Percentiles rank a stretch among this genome's conserved stretches.
These are phyloP conservation scores for Astrocystis sublimbata DNA, from an alignment of 495 filamentous ascomycete species.

Conservation along the genomic window DNA sequence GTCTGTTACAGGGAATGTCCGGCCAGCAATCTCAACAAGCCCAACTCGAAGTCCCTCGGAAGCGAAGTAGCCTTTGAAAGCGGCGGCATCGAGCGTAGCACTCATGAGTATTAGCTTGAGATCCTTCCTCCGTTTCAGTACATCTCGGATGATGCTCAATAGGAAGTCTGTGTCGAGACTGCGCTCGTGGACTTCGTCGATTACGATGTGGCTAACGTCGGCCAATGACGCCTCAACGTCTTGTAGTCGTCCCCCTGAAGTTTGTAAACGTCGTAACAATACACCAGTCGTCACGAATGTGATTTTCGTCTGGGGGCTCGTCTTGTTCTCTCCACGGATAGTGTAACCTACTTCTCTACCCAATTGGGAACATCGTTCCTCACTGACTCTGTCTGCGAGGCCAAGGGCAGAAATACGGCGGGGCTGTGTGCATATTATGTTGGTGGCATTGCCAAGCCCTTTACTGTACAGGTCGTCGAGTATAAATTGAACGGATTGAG, in stretches of 20 bases:
- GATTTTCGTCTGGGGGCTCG: slow-evolving; percentile 68
- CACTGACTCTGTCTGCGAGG: slow-evolving; percentile 89
- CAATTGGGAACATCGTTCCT: slow-evolving; percentile 79
- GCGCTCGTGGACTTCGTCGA: slow-evolving; percentile 96
- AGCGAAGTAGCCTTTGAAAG: slow-evolving; percentile 85
- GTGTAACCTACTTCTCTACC: slow-evolving; percentile 91
- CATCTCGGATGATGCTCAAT: slow-evolving; percentile 82
- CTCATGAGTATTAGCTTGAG: slow-evolving; percentile 97
- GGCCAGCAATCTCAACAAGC: slow-evolving; percentile 78
- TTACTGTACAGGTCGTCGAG: slow-evolving; percentile 85
- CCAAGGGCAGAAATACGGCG: slow-evolving; percentile 92
- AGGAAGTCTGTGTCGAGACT: slow-evolving; percentile 96
- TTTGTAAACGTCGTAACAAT: slow-evolving; percentile 85
- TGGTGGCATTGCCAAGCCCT: slow-evolving; percentile 73
- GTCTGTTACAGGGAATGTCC: slow-evolving; percentile 88
- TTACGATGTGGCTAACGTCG: slow-evolving; percentile 90
- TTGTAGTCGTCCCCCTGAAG: slow-evolving; percentile 71
- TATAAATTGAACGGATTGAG: slow-evolving; percentile 94
- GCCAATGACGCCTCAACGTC: slow-evolving; percentile 78
- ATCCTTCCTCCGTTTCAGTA: slow-evolving; percentile 73
- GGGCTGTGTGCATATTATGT: slow-evolving; percentile 95
- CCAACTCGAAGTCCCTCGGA: slow-evolving; percentile 65
- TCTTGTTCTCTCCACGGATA: slow-evolving; percentile 89
- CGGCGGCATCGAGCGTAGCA: slow-evolving; percentile 86
- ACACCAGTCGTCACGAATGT: slow-evolving; percentile 98